Percentiles rank a stretch among this genome's conserved stretches.
phyloP scores from a whole-genome alignment of 1,139 yeast genomes.

The Scheffersomyces titani region DNA sequence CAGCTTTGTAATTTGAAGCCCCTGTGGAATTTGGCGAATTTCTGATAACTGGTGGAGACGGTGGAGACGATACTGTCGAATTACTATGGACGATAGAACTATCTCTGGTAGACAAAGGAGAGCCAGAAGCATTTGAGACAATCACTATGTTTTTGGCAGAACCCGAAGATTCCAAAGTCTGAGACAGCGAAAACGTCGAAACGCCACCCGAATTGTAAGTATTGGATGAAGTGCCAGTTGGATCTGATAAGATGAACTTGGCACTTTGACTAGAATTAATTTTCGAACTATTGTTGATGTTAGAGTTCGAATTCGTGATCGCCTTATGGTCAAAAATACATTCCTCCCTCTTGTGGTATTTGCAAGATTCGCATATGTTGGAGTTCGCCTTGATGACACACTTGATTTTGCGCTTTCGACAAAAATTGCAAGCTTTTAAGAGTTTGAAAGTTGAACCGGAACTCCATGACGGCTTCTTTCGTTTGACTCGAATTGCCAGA shows the following conservation, averaged over 20 bases:
- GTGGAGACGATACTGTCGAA: background rate
- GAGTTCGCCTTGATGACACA: constrained; percentile 12
- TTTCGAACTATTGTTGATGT: background rate
- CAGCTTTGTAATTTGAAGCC: background rate
- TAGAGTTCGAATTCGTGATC: constrained; percentile 2
- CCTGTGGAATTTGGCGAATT: background rate
- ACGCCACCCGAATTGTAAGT: background rate
- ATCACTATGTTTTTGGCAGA: background rate
- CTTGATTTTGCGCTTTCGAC: constrained; percentile 17
- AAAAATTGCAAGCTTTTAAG: constrained; percentile 2
- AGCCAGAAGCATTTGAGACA: background rate
- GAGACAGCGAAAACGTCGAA: background rate
- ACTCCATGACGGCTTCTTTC: background rate
- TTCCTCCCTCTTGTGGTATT: constrained; percentile 11
- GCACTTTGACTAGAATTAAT: background rate
- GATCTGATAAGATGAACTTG: background rate
- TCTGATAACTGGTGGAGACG: background rate
- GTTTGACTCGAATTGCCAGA: background rate
- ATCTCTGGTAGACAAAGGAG: background rate
- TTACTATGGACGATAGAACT: background rate
- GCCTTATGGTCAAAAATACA: constrained; percentile 22
- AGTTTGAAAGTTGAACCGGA: constrained; percentile 1
- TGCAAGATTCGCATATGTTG: constrained; percentile 18
- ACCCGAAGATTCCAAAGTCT: background rate
- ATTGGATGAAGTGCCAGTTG: background rate